Evolutionary conservation across 495 filamentous ascomycete genomes (phyloP).

Genomic region (Darksidea phi): DNA sequence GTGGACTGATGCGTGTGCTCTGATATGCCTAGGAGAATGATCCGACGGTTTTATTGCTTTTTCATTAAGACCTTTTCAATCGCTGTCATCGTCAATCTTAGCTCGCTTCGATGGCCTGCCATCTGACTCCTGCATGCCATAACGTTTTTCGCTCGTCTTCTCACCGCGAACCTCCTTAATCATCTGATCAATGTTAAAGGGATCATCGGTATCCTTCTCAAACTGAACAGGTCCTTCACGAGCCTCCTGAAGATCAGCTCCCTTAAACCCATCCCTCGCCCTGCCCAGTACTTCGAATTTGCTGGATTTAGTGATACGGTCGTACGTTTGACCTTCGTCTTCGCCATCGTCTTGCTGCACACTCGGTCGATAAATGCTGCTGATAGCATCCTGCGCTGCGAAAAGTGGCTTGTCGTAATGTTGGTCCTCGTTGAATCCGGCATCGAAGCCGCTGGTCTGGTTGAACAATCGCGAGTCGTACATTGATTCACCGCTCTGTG

Average conservation of each 20-base stretch:
- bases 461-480: constrained; percentile 97
- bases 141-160: constrained; percentile 66
- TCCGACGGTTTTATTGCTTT: not conserved
- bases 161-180: constrained; percentile 70
- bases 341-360: constrained; percentile 72
- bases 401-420: constrained; percentile 97
- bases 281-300: constrained; percentile 86
- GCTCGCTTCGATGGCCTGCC: constrained; percentile 74
- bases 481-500: constrained; percentile 85
- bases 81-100: constrained; percentile 72
- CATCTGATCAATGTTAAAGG: constrained; percentile 91
- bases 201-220: constrained; percentile 84
- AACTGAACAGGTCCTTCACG: constrained; percentile 95
- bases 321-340: constrained; percentile 78
- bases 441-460: constrained; percentile 81
- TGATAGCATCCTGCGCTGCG: constrained; percentile 92
- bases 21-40: too few species aligned
- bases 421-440: constrained; percentile 97
- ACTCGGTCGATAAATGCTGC: constrained; percentile 86
- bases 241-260: constrained; percentile 53
- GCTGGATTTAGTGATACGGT: constrained; percentile 76
- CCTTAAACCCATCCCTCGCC: constrained; percentile 84
- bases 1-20: too few species aligned
- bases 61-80: constrained; percentile 12
- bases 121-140: constrained; percentile 78